Evolutionary conservation across 495 filamentous ascomycete species (phyloP).

Genomic region (Chlorociboria aeruginascens): DNA sequence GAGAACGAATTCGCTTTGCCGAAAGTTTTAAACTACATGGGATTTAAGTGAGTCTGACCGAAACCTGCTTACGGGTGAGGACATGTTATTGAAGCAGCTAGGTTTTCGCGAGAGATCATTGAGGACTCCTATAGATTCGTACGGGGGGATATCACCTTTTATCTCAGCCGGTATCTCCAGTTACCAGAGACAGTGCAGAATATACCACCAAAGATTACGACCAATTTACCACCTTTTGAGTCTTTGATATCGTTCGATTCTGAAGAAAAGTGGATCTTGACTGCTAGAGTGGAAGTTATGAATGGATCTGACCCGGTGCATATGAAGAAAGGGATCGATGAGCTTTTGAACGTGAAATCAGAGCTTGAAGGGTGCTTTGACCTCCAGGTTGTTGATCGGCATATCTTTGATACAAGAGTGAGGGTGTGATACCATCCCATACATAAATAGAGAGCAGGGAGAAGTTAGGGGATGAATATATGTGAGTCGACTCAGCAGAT

Average conservation of each 20-base stretch:
- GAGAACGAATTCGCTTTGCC: slow-evolving; percentile 11
- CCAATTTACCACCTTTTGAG: slow-evolving; percentile 5
- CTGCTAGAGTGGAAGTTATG: slow-evolving; percentile 2
- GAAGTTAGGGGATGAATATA: no score
- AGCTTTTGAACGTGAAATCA: slow-evolving; percentile 11
- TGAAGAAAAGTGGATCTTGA: slow-evolving; percentile 19
- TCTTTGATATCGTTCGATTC: slow-evolving; percentile 10
- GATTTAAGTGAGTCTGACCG: slow-evolving; percentile 6
- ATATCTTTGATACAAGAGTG: slow-evolving; percentile 18
- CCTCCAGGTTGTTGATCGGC: slow-evolving; percentile 12
- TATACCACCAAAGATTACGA: background rate
- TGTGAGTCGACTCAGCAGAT: no score
- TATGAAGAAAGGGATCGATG: slow-evolving; percentile 9
- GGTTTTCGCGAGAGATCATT: slow-evolving; percentile 9
- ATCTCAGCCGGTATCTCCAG: slow-evolving; percentile 8
- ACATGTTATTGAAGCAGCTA: background rate
- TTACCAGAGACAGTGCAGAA: background rate
- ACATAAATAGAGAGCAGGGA: background rate
- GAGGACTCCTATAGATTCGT: slow-evolving; percentile 15
- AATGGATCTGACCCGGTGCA: slow-evolving; percentile 11
- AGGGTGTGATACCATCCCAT: background rate
- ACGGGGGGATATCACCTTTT: slow-evolving; percentile 11
- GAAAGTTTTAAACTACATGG: slow-evolving; percentile 3
- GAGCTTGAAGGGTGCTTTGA: slow-evolving; percentile 15
- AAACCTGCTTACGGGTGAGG: background rate